phyloP scores from a whole-genome alignment of 1,139 yeast genomes.

The Hyphopichia buzzinii region DNA sequence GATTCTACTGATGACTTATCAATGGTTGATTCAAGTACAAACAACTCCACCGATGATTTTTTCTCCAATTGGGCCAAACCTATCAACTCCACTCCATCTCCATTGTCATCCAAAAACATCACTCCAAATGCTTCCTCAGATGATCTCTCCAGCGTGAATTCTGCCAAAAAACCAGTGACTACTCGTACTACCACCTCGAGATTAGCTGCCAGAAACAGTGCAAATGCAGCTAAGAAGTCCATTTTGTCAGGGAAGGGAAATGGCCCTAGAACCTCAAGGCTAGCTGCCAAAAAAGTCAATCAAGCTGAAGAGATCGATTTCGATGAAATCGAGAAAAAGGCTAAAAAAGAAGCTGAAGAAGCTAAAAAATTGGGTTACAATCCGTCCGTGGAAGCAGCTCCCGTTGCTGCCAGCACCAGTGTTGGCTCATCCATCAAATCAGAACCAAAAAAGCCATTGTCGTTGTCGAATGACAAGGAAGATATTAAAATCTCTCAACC shows the following conservation, averaged over 20 bases:
- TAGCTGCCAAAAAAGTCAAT: constrained; percentile 48
- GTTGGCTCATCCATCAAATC: background rate
- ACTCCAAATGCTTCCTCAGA: constrained; percentile 48
- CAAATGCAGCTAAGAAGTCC: constrained; percentile 32
- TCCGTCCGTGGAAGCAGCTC: constrained; percentile 43
- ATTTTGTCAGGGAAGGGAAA: constrained; percentile 42
- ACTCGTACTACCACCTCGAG: constrained; percentile 21
- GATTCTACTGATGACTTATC: constrained; percentile 45
- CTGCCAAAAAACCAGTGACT: constrained; percentile 21
- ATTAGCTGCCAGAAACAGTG: constrained; percentile 12
- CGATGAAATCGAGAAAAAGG: constrained; percentile 87
- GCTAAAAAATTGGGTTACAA: constrained; percentile 71
- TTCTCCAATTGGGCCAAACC: constrained; percentile 92
- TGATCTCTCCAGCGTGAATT: constrained; percentile 20
- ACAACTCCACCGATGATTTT: constrained; percentile 71
- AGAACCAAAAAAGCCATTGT: constrained; percentile 7
- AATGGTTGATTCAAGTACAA: constrained; percentile 33
- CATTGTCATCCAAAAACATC: constrained; percentile 46
- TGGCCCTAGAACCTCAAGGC: constrained; percentile 55
- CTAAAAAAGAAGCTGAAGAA: constrained; percentile 78
- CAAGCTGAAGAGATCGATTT: constrained; percentile 75
- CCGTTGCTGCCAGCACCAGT: constrained; percentile 7
- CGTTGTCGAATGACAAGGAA: constrained; percentile 12
- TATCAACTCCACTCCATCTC: constrained; percentile 51
- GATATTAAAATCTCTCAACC: constrained; percentile 14